Base-by-base conservation (phyloP, 805 yeast species). In the Ogataea glucozyma region DNA sequence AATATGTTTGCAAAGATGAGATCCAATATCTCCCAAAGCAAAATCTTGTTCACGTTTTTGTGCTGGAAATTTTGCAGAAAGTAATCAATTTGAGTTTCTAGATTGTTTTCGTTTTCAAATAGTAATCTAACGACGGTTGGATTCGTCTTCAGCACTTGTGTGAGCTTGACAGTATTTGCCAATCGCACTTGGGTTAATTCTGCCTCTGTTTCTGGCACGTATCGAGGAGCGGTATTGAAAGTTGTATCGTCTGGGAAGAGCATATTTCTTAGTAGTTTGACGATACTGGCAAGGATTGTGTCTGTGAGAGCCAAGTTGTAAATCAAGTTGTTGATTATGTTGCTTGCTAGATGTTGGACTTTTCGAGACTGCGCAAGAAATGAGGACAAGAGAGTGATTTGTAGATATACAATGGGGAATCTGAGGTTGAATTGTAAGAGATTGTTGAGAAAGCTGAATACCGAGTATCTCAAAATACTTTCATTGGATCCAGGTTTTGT, bases 1-100 rank as follows among this genome's bases (percentile, higher is more conserved):
- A 70, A 61, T 16, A 71, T 21, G 40, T 66, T 62, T 10, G 68
- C 55, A 6, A 76, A 51, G 0, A 72, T 12, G 30, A 72, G 60
- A 49, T 77, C 81, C 26, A 74, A 14, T 0, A 76, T 17, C 31
- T 62, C 65, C 56, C 70, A 67, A 5, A 72, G 44, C 39, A 78
- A 52, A 14, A 71, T 62, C 49, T 72, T 70, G 54, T 76, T 77
- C 33, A 75, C 60, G 8, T 62, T 49, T 38, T 65, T 65, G 35
- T 69, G 60, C 12, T 61, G 56, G 33, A 71, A 67, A 7, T 62
- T 47, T 18, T 62, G 58, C 23, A 71, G 46, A 26, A 75, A 62
- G 4, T 23, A 26, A 11, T 56, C 44, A 57, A 54, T 22, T 9
- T 52, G 49, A 3, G 18, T 3, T 2, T 42, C 41, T 4, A 53